Conservation (phyloP, 2,329 filamentous ascomycete species). For the Daldinia sp. region DNA sequence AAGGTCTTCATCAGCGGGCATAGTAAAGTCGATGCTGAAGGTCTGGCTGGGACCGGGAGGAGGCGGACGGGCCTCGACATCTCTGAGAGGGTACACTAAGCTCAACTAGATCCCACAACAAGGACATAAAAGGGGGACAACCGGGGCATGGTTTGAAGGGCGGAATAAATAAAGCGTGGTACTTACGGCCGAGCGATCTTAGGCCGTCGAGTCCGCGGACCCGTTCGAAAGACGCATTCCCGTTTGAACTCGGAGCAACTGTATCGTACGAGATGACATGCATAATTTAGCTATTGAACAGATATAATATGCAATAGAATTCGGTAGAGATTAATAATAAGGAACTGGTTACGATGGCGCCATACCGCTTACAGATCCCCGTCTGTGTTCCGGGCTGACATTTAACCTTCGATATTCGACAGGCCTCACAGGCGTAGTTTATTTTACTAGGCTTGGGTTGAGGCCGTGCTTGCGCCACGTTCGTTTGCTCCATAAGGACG, state of each 20-base stretch:
- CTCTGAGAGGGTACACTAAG: conserved; percentile 28
- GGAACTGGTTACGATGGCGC: conserved; percentile 11
- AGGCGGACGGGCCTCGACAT: conserved; percentile 48
- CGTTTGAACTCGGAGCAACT: conserved; percentile 66
- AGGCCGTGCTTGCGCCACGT: conserved; percentile 34
- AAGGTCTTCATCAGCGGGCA: conserved; percentile 56
- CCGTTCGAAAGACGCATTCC: conserved; percentile 65
- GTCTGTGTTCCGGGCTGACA: conserved; percentile 62
- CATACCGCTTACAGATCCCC: conserved; percentile 65
- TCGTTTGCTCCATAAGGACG: conserved; percentile 31
- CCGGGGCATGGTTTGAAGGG: neutral
- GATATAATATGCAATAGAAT: neutral
- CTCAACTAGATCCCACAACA: conserved; percentile 8
- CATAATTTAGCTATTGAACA: conserved; percentile 5
- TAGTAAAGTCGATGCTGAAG: conserved; percentile 65
- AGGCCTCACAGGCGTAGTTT: conserved; percentile 66
- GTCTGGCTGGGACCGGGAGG: conserved; percentile 61
- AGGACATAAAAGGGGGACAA: neutral
- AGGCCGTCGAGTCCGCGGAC: conserved; percentile 62
- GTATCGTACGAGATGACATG: conserved; percentile 18
- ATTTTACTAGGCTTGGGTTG: conserved; percentile 49
- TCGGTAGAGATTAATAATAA: neutral
- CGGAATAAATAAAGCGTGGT: neutral
- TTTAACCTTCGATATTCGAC: conserved; percentile 65
- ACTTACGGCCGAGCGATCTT: conserved; percentile 60